Base-by-base conservation (phyloP, 305 asterid species). In the Euphrasia arctica region DNA sequence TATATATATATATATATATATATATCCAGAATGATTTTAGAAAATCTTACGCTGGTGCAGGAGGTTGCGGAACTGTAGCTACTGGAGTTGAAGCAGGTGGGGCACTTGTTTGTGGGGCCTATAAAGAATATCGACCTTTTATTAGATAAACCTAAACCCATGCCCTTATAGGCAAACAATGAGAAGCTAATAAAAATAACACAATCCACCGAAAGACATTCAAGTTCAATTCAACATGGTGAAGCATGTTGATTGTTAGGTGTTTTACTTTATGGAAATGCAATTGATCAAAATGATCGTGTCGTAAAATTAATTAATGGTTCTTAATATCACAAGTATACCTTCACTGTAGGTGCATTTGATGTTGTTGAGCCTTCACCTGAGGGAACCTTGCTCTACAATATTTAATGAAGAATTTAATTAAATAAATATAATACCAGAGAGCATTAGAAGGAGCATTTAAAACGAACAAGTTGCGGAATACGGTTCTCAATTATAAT, bases 321-420 rank as follows among this genome's bases (percentile, higher is more conserved):
- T 14, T 63, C 45, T 25, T 27, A 9, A 32, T 4, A 47, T 55
- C 58, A 32, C 4, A 60, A 18, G 36, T 13, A 10, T 42, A 85
- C 95, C 84, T 75, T 80, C 47, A 74, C 65, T 63, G 78, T 60
- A 62, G 92, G 81, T 32, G 80, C 80, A 79, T 70, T 51, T 25
- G 92, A 73, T n/a, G 76, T 59, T 43, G 84, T 75, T 50, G 95
- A 85, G 52, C 88, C 86, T 65, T 74, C 96, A 68, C 86, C 81
- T 22, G 84, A 31, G 8, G 89, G 42, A 60, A 68, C 80, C 83
- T 85, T 85, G 69, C 15, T 76, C 82, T 78, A 60, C 74, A 74
- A 67, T 43, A 60, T 55, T 60, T 28, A 41, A 56, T 22, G 50
- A 49, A 27, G 2, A 58, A 63, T 49, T 55, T 81, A 69, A 61